These are phyloP conservation scores for Rhizophagus clarus DNA, from an alignment of 192 early-diverging fungal species.

Conservation along the genomic window DNA sequence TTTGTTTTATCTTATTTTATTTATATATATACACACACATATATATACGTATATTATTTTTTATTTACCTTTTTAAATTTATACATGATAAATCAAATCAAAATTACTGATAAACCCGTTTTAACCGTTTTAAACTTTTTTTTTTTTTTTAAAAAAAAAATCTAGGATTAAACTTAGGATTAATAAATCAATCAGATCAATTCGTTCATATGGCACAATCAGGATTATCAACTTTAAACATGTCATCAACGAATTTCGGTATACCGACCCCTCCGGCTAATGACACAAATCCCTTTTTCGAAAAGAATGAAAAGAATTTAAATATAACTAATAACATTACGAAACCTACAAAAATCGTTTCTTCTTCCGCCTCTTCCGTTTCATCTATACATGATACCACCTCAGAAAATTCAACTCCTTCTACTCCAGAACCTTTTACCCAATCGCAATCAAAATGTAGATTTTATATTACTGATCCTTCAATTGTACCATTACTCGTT, in stretches of 20 bases:
- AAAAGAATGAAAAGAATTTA: background rate
- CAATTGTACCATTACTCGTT: background rate
- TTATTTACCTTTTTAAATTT: too few species aligned
- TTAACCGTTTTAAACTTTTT: background rate
- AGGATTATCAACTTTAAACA: background rate
- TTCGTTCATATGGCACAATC: background rate
- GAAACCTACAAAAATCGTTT: too few species aligned
- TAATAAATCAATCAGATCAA: background rate
- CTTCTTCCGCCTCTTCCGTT: background rate
- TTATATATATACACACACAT: too few species aligned
- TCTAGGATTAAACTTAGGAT: too few species aligned
- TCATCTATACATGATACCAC: background rate
- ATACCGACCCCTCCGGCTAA: constrained; percentile 21
- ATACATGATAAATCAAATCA: too few species aligned
- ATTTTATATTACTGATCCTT: background rate
- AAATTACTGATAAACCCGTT: background rate
- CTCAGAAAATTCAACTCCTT: background rate
- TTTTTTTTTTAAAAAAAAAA: background rate
- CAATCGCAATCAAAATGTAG: background rate
- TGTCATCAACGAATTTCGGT: background rate
- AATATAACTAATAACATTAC: too few species aligned
- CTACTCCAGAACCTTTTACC: background rate
- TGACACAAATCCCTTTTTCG: constrained; percentile 8
- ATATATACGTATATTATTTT: too few species aligned
- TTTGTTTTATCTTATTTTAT: too few species aligned